Percentiles rank a stretch among this genome's conserved stretches.
Conservation (phyloP, 371 early-diverging fungal species). For the Mucor racemosus region DNA sequence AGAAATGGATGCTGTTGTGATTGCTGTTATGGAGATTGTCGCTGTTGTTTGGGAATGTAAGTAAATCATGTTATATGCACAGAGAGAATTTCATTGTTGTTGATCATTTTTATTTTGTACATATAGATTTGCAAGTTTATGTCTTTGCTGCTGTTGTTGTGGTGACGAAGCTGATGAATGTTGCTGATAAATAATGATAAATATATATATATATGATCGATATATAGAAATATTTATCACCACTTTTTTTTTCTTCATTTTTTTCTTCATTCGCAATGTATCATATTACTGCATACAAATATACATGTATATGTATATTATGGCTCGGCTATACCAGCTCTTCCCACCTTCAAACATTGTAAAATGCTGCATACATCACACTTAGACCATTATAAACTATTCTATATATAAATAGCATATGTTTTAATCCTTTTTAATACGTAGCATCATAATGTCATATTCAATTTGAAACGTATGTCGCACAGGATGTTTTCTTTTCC, state of each 20-base stretch:
- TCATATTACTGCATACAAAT: not conserved
- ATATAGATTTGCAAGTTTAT: slow-evolving; percentile 16
- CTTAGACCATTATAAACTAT: not conserved
- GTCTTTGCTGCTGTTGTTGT: slow-evolving; percentile 25
- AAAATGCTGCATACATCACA: not conserved
- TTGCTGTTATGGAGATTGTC: slow-evolving; percentile 21
- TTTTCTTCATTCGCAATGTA: not conserved
- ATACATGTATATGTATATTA: not conserved
- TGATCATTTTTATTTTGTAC: not conserved
- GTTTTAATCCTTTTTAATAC: too few species aligned
- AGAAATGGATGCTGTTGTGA: slow-evolving; percentile 13
- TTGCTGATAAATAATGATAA: slow-evolving; percentile 11
- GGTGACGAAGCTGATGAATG: slow-evolving; percentile 21
- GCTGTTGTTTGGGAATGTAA: slow-evolving; percentile 25
- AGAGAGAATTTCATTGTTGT: not conserved
- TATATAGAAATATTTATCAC: too few species aligned
- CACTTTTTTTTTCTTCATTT: not conserved
- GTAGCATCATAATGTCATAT: too few species aligned
- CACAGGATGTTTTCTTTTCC: too few species aligned
- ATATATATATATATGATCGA: not conserved
- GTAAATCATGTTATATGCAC: not conserved
- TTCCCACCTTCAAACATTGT: not conserved
- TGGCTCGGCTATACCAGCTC: not conserved
- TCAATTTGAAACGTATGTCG: too few species aligned
- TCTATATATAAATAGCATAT: not conserved